phyloP scores from a whole-genome alignment of 768 basidiomycete genomes.

The Pulveroboletus sp. region DNA sequence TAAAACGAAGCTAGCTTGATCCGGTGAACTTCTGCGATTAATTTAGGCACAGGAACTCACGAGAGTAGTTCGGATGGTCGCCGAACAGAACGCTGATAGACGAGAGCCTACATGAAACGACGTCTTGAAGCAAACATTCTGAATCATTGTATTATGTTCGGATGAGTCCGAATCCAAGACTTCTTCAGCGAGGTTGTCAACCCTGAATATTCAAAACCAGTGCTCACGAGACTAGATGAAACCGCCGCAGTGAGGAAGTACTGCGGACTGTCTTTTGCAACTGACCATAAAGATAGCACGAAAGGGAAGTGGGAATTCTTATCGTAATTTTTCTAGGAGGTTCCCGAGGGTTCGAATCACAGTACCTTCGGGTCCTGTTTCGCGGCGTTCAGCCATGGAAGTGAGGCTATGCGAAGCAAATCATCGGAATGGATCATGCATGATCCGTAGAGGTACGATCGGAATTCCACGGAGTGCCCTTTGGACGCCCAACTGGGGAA shows the following conservation, averaged over 20 bases:
- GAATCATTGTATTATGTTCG: background rate
- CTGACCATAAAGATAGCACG: constrained; percentile 1
- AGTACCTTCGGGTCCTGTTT: constrained; percentile 21
- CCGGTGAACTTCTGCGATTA: constrained; percentile 1
- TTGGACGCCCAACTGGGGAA: constrained; percentile 2
- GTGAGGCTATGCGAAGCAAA: constrained; percentile 15
- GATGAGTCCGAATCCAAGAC: background rate
- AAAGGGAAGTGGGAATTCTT: constrained; percentile 4
- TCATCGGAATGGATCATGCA: background rate
- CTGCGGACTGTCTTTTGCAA: background rate
- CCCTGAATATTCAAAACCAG: background rate
- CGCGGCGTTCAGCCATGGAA: constrained; percentile 16
- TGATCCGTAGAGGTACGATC: constrained; percentile 9
- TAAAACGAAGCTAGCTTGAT: background rate
- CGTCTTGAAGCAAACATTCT: background rate
- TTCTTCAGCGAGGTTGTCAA: background rate
- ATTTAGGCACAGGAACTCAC: background rate
- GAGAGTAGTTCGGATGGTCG: constrained; percentile 9
- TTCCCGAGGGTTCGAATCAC: constrained; percentile 16
- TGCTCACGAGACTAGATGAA: constrained; percentile 6
- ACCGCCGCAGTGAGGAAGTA: constrained; percentile 4
- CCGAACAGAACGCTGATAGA: constrained; percentile 8
- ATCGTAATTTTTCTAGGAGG: constrained; percentile 6
- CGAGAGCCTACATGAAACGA: constrained; percentile 14
- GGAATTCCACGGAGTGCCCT: constrained; percentile 24